phyloP scores from a whole-genome alignment of 108 stramenopile species.

The Schizochytrium sp. region DNA sequence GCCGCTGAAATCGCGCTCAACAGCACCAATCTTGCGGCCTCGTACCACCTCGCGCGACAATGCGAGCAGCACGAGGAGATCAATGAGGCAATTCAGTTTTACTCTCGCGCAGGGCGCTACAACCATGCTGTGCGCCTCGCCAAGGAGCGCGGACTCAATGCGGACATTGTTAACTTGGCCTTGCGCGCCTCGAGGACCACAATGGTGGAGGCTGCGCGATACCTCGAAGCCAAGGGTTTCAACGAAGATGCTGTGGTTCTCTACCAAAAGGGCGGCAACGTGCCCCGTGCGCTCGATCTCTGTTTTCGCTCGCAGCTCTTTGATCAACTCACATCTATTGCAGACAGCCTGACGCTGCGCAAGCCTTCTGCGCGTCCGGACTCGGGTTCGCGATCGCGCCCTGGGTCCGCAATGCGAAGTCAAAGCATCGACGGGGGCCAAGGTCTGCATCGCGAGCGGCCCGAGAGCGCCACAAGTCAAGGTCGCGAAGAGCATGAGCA shows the following conservation, averaged over 20 bases:
- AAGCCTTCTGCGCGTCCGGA: constrained; percentile 15
- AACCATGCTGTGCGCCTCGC: constrained; percentile 62
- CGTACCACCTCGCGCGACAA: constrained; percentile 58
- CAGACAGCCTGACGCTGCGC: constrained; percentile 34
- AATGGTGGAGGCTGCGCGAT: constrained; percentile 48
- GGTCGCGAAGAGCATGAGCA: background rate
- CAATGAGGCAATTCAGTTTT: constrained; percentile 39
- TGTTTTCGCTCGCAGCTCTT: constrained; percentile 48
- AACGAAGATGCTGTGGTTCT: constrained; percentile 59
- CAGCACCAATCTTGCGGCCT: constrained; percentile 41
- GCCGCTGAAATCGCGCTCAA: constrained; percentile 49
- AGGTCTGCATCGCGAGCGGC: background rate
- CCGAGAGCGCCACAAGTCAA: background rate
- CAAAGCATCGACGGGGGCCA: background rate
- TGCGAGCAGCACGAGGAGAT: constrained; percentile 32
- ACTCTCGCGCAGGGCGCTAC: constrained; percentile 43
- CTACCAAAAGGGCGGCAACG: constrained; percentile 55
- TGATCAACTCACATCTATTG: constrained; percentile 41
- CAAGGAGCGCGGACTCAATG: constrained; percentile 49
- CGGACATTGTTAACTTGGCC: constrained; percentile 51
- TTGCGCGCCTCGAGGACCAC: constrained; percentile 37
- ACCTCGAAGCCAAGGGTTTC: constrained; percentile 56
- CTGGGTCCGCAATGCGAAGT: background rate
- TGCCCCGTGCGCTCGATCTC: constrained; percentile 48
- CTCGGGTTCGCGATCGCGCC: constrained; percentile 7